Percentiles rank a stretch among this genome's conserved stretches.
Evolutionary conservation across 1,284 basidiomycete genomes (phyloP).

Genomic region (Tilletia caries): DNA sequence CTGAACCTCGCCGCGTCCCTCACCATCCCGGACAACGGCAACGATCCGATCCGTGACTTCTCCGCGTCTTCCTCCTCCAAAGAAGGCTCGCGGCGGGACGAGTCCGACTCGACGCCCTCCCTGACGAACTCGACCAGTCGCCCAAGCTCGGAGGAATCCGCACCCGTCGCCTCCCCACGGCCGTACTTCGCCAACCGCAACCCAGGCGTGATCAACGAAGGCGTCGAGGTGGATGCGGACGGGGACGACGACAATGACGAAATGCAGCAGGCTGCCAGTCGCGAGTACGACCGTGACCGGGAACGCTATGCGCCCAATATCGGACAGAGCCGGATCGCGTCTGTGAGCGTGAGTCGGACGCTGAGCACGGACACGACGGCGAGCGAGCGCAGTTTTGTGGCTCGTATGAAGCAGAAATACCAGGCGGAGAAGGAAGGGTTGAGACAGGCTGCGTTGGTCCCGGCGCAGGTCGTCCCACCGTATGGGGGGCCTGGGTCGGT

Average conservation of each 20-base stretch:
- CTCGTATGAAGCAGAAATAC: conserved; percentile 47
- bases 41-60: background rate
- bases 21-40: background rate
- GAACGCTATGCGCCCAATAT: conserved; percentile 40
- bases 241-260: background rate
- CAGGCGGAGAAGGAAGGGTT: conserved; percentile 39
- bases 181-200: background rate
- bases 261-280: background rate
- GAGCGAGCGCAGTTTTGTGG: conserved; percentile 47
- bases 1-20: background rate
- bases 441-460: background rate
- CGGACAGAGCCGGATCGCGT: conserved; percentile 32
- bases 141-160: conserved; percentile 2
- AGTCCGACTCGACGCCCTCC: conserved; percentile 12
- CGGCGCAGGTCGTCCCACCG: background rate
- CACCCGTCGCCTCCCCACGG: background rate
- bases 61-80: conserved; percentile 6
- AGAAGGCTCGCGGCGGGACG: background rate
- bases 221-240: background rate
- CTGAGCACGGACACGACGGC: conserved; percentile 43
- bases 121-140: conserved; percentile 11
- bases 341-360: conserved; percentile 32
- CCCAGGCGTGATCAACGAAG: background rate
- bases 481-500: background rate
- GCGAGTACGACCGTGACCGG: conserved; percentile 23